Base-by-base conservation (phyloP, 768 basidiomycete genomes). In the Leccinum sublutescens region DNA sequence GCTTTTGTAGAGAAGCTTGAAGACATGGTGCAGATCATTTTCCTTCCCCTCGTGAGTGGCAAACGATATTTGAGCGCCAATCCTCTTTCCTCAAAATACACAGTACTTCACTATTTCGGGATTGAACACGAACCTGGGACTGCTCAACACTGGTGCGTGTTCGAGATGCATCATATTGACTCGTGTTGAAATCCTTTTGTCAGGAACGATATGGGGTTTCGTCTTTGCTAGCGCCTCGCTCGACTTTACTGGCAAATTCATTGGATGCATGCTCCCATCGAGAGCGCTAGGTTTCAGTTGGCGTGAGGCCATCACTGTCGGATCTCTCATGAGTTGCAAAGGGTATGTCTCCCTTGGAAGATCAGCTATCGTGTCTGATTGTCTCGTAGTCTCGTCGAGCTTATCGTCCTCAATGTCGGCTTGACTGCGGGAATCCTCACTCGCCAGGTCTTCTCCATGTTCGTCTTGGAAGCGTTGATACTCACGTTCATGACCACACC, bases 391-490 rank as follows among this genome's bases (percentile, higher is more conserved):
- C 80, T 97, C 4, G 92, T 98, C 10, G 95, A 97, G 67, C 78
- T 98, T 50, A 97, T 98, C 67, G 96, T 98, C 11, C 87, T 98
- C 62, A 99, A 98, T 64, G 93, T 98, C 62, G 95, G 96, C 2
- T 76, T 95, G 12, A 77, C 80, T 2, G 93, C 91, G 5, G 81
- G 82, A 0, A 95, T 96, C 62, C 79, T 98, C 50, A 81, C 85
- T 1, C 79, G 78, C 76, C 80, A 82, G 15, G 89, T 97, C 12
- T 96, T 98, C 77, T 91, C 93, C 1, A 98, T 97, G 93, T 95
- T 98, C 66, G 95, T 98, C 25, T 76, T 98, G 25, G 89, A 91
- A 66, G 88, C 91, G 0, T 75, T 95, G 52, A 71, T 89, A 23
- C 78, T 97, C 52, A 96, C 95, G 0, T 93, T 90, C 76, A 83